These are phyloP conservation scores for Neurospora sp. DNA, from an alignment of 495 filamentous ascomycete genomes.

Conservation along the genomic window DNA sequence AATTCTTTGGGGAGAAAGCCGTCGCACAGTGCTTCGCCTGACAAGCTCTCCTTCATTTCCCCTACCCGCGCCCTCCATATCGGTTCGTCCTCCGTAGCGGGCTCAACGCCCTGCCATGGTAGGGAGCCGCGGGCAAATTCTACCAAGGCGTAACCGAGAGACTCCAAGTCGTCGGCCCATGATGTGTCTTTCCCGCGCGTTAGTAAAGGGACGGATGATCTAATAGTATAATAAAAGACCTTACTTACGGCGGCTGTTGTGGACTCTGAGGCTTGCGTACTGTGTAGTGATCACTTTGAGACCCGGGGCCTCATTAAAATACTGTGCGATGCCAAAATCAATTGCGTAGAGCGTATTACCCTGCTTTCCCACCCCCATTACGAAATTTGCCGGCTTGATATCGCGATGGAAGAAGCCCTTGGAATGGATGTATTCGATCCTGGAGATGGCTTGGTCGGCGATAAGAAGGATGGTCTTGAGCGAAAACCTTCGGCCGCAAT, in stretches of 20 bases:
- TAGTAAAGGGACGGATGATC: slow-evolving; percentile 2
- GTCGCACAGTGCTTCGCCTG: slow-evolving; percentile 13
- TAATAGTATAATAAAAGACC: not conserved
- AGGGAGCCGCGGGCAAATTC: slow-evolving; percentile 30
- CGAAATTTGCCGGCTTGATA: slow-evolving; percentile 29
- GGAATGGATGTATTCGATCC: slow-evolving; percentile 24
- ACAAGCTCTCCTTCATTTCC: slow-evolving; percentile 15
- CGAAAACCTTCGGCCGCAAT: slow-evolving; percentile 24
- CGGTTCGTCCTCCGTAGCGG: slow-evolving; percentile 7
- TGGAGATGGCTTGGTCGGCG: slow-evolving; percentile 25
- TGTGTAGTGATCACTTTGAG: too few relatives aligned
- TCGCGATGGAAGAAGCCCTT: slow-evolving; percentile 27
- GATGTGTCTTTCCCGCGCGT: slow-evolving; percentile 16
- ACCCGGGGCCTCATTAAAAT: slow-evolving; percentile 6
- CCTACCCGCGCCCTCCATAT: slow-evolving; percentile 5
- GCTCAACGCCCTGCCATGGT: slow-evolving; percentile 26
- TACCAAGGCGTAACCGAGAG: slow-evolving; percentile 30
- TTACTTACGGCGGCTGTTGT: slow-evolving; percentile 22
- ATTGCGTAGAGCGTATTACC: slow-evolving; percentile 26
- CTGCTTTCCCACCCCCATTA: slow-evolving; percentile 22
- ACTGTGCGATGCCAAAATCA: slow-evolving; percentile 20
- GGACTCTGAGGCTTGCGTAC: slow-evolving; percentile 20
- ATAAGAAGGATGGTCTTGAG: slow-evolving; percentile 33
- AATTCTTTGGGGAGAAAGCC: slow-evolving; percentile 17
- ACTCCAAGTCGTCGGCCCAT: slow-evolving; percentile 30